Evolutionary conservation across 192 early-diverging fungal species (phyloP).

Genomic region (Mortierella claussenii): DNA sequence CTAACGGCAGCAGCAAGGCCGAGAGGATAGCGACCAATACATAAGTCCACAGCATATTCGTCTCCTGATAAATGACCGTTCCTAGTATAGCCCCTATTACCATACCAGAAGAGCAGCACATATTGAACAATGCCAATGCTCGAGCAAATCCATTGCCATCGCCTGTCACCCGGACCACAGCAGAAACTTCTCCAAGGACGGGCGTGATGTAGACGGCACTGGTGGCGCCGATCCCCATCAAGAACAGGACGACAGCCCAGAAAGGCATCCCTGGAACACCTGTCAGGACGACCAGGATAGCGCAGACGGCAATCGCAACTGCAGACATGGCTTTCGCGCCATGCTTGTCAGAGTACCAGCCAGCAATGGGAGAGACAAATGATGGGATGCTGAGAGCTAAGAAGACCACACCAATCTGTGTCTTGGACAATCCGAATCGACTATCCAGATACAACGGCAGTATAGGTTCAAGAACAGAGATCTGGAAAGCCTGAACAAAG

Average conservation of each 20-base stretch:
- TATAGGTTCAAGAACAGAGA: conserved; percentile 55
- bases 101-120: conserved; percentile 44
- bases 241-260: conserved; percentile 51
- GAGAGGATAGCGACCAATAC: conserved; percentile 23
- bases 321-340: conserved; percentile 52
- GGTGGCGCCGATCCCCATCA: conserved; percentile 49
- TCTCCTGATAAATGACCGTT: conserved; percentile 30
- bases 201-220: conserved; percentile 52
- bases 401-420: conserved; percentile 52
- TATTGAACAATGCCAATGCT: conserved; percentile 58
- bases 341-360: conserved; percentile 56
- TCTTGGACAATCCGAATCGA: conserved; percentile 49
- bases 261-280: conserved; percentile 30
- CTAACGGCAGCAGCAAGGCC: conserved; percentile 14
- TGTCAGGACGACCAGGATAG: conserved; percentile 12
- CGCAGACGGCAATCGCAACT: conserved; percentile 19
- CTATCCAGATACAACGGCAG: conserved; percentile 45
- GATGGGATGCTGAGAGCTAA: conserved; percentile 52
- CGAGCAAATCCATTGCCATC: conserved; percentile 55
- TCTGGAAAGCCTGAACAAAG: conserved; percentile 36
- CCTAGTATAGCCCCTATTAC: conserved; percentile 23
- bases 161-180: conserved; percentile 45
- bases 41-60: conserved; percentile 39
- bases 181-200: conserved; percentile 56
- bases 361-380: conserved; percentile 49